Evolutionary conservation across 306 rosid genomes (phyloP).

Genomic region (Vigna radiata): DNA sequence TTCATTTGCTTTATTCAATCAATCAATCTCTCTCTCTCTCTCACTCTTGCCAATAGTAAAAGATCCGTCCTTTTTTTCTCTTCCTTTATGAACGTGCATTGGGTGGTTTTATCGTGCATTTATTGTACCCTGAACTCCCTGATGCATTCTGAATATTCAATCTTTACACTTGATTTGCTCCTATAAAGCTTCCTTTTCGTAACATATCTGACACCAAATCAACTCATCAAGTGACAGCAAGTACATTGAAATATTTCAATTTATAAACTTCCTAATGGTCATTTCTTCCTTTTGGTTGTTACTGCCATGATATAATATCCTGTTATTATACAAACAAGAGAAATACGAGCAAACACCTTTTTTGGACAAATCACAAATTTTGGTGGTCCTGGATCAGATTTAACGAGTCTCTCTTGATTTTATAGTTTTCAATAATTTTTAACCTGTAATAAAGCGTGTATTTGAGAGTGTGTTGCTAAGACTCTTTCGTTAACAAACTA

Average conservation of each 20-base stretch:
- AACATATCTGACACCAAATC: background rate
- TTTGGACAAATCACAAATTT: no score
- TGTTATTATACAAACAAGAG: background rate
- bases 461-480: no score
- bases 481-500: background rate
- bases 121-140: background rate
- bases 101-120: background rate
- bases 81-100: background rate
- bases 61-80: background rate
- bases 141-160: conserved; percentile 7
- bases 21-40: background rate
- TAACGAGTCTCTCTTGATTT: no score
- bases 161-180: background rate
- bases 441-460: no score
- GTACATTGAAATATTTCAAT: background rate
- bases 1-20: conserved; percentile 2
- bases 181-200: conserved; percentile 9
- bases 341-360: no score
- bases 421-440: no score
- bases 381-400: no score
- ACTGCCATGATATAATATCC: background rate
- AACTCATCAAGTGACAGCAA: background rate
- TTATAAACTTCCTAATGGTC: background rate
- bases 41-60: background rate
- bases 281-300: background rate